Evolutionary conservation across 805 yeast species (phyloP), one percentile per base, ranked within the genome.

Genomic region (Starmerella kuoi): DNA sequence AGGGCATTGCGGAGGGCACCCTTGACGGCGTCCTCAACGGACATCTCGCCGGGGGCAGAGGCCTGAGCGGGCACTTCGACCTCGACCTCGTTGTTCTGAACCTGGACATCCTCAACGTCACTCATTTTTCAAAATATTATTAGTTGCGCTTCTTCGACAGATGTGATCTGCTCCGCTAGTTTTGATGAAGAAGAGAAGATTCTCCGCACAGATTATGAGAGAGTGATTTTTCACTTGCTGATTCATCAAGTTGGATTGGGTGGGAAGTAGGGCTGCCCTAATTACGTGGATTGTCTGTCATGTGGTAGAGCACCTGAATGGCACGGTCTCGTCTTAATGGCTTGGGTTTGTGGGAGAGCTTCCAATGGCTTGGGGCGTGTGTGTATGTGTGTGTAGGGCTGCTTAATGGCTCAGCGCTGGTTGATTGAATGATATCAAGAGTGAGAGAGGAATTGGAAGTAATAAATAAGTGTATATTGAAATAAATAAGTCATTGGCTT

Each of bases 21-120:
- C 76, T 86, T 85, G 69, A 91, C 76, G 68, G 96, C 94, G 68
- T 91, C 98, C 76, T 93, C 97, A 60, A 91, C 81, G 69, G 97
- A 76, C 73, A 88, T 78, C 63, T 86, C 78, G 55, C 85, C 84
- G 63, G 87, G 69, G 63, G 77, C 74, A 70, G 85, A 87, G 66
- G 78, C 80, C 67, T 75, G 88, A 59, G 69, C 76, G 64, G 73
- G 78, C 58, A 69, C 79, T 70, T 77, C 85, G 67, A 73, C 87
- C 68, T 79, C 84, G n/a, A n/a, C n/a, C n/a, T n/a, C n/a, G n/a
- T n/a, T n/a, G 50, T 40, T 47, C 39, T 43, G 38, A 27, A 36
- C 34, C 49, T 57, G 56, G 61, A 68, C 77, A 72, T 79, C 88
- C 79, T 87, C 96, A 72, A 77, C 77, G 82, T 86, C 95, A 76